phyloP scores from a whole-genome alignment of 108 stramenopile species.

The Skeletonema marinoi region DNA sequence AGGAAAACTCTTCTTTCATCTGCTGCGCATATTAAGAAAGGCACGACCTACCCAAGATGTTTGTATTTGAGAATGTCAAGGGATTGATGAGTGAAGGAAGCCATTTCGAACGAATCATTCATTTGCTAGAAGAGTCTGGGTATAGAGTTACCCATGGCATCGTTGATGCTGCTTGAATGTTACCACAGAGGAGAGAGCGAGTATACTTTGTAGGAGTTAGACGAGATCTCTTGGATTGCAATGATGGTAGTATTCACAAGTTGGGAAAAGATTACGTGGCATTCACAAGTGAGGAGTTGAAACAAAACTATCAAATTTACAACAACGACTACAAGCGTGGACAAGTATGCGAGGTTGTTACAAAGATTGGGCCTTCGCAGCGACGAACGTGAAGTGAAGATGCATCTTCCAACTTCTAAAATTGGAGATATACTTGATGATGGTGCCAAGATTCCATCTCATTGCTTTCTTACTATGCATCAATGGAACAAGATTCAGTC shows the following conservation, averaged over 20 bases:
- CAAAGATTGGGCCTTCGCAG: neutral
- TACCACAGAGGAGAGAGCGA: constrained; percentile 30
- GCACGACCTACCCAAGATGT: constrained; percentile 9
- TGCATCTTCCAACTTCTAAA: neutral
- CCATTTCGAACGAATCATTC: constrained; percentile 16
- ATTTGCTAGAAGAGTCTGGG: constrained; percentile 24
- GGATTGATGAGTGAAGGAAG: constrained; percentile 13
- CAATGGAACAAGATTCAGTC: constrained; percentile 23
- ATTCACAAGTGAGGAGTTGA: constrained; percentile 6
- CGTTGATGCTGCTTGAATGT: constrained; percentile 10
- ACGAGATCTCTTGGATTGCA: constrained; percentile 15
- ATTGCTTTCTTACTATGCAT: constrained; percentile 16
- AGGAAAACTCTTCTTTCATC: constrained; percentile 19
- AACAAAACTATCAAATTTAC: constrained; percentile 23
- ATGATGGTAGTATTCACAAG: neutral
- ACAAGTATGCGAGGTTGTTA: constrained; percentile 7
- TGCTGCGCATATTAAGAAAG: constrained; percentile 18
- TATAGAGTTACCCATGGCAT: constrained; percentile 21
- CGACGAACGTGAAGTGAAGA: neutral
- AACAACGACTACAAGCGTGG: constrained; percentile 1
- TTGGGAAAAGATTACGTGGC: neutral
- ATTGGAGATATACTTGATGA: constrained; percentile 22
- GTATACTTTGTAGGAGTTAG: constrained; percentile 34
- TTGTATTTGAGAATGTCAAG: constrained; percentile 37
- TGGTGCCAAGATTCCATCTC: neutral